Conservation (phyloP, 2,329 filamentous ascomycete species). For the Beauveria varroae region DNA sequence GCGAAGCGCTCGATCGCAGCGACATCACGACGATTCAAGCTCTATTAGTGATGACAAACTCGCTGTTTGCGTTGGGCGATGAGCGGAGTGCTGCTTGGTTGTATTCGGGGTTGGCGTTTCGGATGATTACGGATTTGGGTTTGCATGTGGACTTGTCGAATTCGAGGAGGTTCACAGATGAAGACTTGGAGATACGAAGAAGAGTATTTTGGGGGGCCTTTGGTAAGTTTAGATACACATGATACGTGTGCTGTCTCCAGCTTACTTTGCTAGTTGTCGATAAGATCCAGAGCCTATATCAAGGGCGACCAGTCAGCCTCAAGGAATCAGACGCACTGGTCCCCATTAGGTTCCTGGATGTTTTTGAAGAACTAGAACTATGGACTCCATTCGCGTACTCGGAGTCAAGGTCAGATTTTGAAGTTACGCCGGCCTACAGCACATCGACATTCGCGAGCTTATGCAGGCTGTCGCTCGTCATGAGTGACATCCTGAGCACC, state of each 20-base stretch:
- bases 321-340: conserved; percentile 39
- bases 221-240: too few species aligned
- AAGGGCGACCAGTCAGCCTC: conserved; percentile 41
- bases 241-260: not conserved
- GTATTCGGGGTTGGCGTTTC: conserved; percentile 49
- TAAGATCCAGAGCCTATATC: conserved; percentile 31
- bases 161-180: not conserved
- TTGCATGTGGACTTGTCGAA: conserved; percentile 37
- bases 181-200: conserved; percentile 30
- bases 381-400: conserved; percentile 32
- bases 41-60: conserved; percentile 42
- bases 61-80: conserved; percentile 41
- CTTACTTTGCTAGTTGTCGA: not conserved
- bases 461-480: conserved; percentile 36
- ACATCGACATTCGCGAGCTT: conserved; percentile 34
- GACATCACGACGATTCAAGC: conserved; percentile 48
- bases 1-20: conserved; percentile 20
- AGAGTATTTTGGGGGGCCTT: conserved; percentile 41
- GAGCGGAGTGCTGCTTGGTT: conserved; percentile 45
- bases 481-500: conserved; percentile 27
- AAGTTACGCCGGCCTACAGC: conserved; percentile 33
- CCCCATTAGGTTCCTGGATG: conserved; percentile 39
- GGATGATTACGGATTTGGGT: conserved; percentile 47
- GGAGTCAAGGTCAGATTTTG: not conserved
- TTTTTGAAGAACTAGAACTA: conserved; percentile 44